Evolutionary conservation across 352 stramenopile genomes (phyloP).

Genomic region (Pythium dissotocum): DNA sequence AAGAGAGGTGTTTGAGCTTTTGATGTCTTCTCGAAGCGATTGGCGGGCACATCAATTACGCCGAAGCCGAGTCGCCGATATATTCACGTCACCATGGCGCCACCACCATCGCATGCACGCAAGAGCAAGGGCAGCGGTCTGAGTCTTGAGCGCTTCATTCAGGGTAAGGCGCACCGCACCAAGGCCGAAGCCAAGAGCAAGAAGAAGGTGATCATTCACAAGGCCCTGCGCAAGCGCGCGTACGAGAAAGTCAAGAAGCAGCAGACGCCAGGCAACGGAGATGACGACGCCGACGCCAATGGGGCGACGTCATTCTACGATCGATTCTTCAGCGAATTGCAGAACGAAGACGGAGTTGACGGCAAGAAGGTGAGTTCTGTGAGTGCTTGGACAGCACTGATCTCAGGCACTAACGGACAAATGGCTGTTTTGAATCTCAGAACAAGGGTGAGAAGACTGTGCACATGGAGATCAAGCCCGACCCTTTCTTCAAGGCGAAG

Average conservation of each 20-base stretch:
- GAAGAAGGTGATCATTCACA: slow-evolving; percentile 81
- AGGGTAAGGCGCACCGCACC: slow-evolving; percentile 77
- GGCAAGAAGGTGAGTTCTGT: slow-evolving; percentile 17
- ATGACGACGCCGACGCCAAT: slow-evolving; percentile 8
- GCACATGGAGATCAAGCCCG: slow-evolving; percentile 49
- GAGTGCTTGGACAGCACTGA: neutral
- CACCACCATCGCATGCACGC: slow-evolving; percentile 7
- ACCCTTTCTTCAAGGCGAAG: slow-evolving; percentile 86
- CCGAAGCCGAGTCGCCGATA: neutral
- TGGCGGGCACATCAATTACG: slow-evolving; percentile 11
- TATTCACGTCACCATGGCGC: slow-evolving; percentile 12
- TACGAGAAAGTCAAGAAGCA: slow-evolving; percentile 86
- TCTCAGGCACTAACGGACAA: neutral
- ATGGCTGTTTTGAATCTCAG: neutral
- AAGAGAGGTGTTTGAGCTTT: neutral
- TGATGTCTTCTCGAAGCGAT: neutral
- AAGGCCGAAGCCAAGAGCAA: slow-evolving; percentile 84
- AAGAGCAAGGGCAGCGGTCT: slow-evolving; percentile 69
- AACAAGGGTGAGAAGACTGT: slow-evolving; percentile 20
- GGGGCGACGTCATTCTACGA: slow-evolving; percentile 75
- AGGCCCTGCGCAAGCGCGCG: slow-evolving; percentile 71
- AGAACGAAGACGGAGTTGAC: slow-evolving; percentile 20
- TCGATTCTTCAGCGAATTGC: slow-evolving; percentile 68
- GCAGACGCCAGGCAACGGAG: slow-evolving; percentile 14
- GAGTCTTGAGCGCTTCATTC: slow-evolving; percentile 87